These are phyloP conservation scores for Tulasnella sp. DNA, from an alignment of 768 basidiomycete genomes.

Conservation along the genomic window DNA sequence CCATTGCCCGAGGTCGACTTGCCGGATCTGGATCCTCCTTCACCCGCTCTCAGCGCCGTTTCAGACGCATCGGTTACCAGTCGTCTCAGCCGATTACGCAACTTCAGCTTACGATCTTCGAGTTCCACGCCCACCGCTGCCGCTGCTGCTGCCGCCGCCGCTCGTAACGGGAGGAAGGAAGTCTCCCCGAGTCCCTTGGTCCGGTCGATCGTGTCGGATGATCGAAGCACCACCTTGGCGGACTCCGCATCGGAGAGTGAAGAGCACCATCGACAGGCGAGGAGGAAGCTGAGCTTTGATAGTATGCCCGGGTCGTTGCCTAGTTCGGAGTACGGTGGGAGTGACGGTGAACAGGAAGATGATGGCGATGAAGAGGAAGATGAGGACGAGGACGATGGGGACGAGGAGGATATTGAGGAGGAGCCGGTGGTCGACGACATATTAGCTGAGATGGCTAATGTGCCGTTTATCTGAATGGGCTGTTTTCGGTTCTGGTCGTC, in stretches of 20 bases:
- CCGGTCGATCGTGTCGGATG: conserved; percentile 8
- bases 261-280: conserved; percentile 48
- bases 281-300: conserved; percentile 58
- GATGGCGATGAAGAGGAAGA: conserved; percentile 43
- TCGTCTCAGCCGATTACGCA: conserved; percentile 41
- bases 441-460: conserved; percentile 80
- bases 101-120: conserved; percentile 29
- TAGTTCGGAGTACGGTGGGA: conserved; percentile 44
- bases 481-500: not conserved
- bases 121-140: conserved; percentile 42
- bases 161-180: not conserved
- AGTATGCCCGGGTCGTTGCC: conserved; percentile 86
- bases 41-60: conserved; percentile 90
- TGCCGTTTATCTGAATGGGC: conserved; percentile 51
- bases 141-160: conserved; percentile 38
- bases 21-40: conserved; percentile 80
- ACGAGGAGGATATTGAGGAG: conserved; percentile 54
- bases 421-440: conserved; percentile 79
- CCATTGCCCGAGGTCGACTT: conserved; percentile 77
- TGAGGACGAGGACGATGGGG: conserved; percentile 54
- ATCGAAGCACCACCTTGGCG: conserved; percentile 34
- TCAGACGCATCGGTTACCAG: conserved; percentile 69
- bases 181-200: conserved; percentile 18
- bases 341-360: conserved; percentile 45
- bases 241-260: conserved; percentile 41